Evolutionary conservation across 2,329 filamentous ascomycete species (phyloP), one percentile per base, ranked within the genome.

Genomic region (Fusarium brachygibbosum): DNA sequence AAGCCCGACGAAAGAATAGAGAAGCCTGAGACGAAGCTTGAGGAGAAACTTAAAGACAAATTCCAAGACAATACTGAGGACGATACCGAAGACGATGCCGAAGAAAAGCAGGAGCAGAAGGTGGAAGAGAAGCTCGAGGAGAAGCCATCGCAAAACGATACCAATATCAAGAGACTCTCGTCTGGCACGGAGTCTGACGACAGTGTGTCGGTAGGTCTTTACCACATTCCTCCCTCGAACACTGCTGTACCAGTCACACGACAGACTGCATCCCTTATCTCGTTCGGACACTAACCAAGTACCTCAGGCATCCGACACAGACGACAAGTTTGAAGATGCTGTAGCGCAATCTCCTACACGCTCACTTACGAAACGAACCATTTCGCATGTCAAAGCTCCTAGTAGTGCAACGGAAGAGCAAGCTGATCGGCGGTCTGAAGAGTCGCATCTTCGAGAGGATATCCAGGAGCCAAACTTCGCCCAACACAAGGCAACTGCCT

Each of bases 301-400:
- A 46, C 37, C 19, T 34, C 58, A 81, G 78, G 60, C 63, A 38
- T 69, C 70, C 35, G 79, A 80, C 31, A 63, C 76, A 32, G 80
- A 81, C 35, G 80, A 81, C 40, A 72, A 87, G 17, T 97, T 97
- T 76, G 93, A 97, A 81, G 93, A 97, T 84, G 93, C 93, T 57
- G 82, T 88, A 72, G 91, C 93, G 79, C 87, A 85, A 63, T 80
- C 83, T 45, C 90, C 88, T 34, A 83, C 87, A 53, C 87, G 91
- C 64, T 93, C 91, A 28, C 80, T 93, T 66, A 89, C 86, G 37
- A 84, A 83, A 70, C 81, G 84, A 76, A 72, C 76, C 54, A 70
- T 74, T 7, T 79, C 79, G 19, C 68, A 77, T 45, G 73, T 80
- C 38, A 81, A 78, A 63, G 75, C 76, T 25, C 76, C 73, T 28